These are phyloP conservation scores for Niebla homalea DNA, from an alignment of 495 filamentous ascomycete genomes.

Conservation along the genomic window DNA sequence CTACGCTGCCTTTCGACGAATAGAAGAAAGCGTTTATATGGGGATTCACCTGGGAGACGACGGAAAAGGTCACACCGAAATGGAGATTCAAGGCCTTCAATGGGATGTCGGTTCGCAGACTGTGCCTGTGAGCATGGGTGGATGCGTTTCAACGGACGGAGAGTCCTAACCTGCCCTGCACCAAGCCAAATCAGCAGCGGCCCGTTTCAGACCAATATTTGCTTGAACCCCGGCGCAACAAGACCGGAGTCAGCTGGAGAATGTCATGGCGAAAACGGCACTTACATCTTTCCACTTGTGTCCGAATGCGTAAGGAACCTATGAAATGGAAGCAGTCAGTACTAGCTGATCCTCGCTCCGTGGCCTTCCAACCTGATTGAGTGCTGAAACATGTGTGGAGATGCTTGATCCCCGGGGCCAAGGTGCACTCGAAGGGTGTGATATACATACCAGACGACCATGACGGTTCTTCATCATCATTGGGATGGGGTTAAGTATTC, in stretches of 20 bases:
- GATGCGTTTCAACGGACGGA: too few relatives aligned
- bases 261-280: too few relatives aligned
- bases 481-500: conserved; percentile 85
- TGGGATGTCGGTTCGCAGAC: conserved; percentile 85
- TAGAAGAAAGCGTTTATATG: conserved; percentile 99
- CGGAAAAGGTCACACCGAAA: conserved; percentile 95
- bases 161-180: too few relatives aligned
- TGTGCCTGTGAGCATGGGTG: not conserved
- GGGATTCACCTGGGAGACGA: conserved; percentile 93
- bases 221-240: not conserved
- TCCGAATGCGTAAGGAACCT: conserved; percentile 73
- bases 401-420: not conserved
- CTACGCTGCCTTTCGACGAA: conserved; percentile 79
- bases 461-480: conserved; percentile 81
- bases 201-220: not conserved
- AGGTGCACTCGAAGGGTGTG: not conserved
- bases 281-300: conserved; percentile 98
- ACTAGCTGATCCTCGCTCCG: too few relatives aligned
- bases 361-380: not conserved
- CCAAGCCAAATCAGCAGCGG: not conserved
- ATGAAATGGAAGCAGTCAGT: too few relatives aligned
- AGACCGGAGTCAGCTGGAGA: not conserved
- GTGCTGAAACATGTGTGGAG: not conserved
- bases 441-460: conserved; percentile 39
- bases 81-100: conserved; percentile 85